Percentiles rank a stretch among this genome's conserved stretches.
phyloP scores from a whole-genome alignment of 2,329 filamentous ascomycete species.

The Sclerotinia glacialis region DNA sequence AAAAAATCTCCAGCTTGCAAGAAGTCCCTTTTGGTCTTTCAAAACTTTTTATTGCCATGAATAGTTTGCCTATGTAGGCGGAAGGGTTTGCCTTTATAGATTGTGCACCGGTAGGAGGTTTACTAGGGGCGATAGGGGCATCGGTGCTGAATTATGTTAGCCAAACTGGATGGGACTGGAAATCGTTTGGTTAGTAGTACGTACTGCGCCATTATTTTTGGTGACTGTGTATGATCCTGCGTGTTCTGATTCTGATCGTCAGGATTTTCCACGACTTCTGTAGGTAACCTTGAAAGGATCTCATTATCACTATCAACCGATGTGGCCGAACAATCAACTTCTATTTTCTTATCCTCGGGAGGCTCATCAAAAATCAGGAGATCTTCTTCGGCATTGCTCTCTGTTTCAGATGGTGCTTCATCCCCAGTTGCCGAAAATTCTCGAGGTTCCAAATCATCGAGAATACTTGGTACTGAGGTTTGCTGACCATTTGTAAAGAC shows the following conservation, averaged over 20 bases:
- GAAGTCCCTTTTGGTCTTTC: neutral
- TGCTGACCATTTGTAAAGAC: constrained; percentile 33
- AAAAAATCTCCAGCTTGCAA: constrained; percentile 22
- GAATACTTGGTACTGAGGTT: too few species aligned
- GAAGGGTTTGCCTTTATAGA: neutral
- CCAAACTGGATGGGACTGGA: constrained; percentile 9
- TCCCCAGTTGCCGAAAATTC: too few species aligned
- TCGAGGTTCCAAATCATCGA: neutral
- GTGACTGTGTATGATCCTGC: constrained; percentile 21
- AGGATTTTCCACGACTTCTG: neutral
- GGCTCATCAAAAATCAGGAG: neutral
- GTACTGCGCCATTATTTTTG: constrained; percentile 25
- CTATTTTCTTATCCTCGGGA: neutral
- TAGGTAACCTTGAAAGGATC: neutral
- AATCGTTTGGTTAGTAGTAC: constrained; percentile 33
- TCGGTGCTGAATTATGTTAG: neutral
- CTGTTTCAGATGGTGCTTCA: neutral
- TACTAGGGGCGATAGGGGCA: constrained; percentile 21
- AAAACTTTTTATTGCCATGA: constrained; percentile 6
- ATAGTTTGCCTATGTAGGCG: neutral
- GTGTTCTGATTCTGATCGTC: constrained; percentile 16
- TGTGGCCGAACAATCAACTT: neutral
- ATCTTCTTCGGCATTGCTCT: neutral
- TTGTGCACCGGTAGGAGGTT: neutral
- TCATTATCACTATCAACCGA: neutral